Conservation (phyloP, 1,139 yeast genomes). For the Protomyces arabidopsidicola region DNA sequence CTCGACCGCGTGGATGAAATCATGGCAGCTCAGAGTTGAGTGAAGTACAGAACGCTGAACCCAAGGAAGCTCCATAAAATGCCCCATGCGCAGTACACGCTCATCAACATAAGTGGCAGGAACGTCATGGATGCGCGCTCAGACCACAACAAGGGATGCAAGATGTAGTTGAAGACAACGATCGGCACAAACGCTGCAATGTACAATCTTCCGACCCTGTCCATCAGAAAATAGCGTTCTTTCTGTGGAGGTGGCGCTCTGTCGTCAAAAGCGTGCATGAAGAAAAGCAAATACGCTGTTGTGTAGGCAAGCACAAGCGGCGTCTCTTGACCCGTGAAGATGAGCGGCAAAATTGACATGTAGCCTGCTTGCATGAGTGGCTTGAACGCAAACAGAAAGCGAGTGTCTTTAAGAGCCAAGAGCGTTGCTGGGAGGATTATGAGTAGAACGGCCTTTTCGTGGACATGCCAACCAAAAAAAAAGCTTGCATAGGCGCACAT, state of each 20-base stretch:
- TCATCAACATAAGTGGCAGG: constrained; percentile 70
- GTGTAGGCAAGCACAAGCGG: constrained; percentile 73
- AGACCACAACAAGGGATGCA: constrained; percentile 29
- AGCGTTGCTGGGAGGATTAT: constrained; percentile 64
- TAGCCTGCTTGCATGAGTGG: constrained; percentile 78
- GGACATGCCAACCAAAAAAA: constrained; percentile 97
- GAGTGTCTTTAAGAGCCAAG: constrained; percentile 62
- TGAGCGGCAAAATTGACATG: constrained; percentile 79
- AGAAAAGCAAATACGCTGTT: constrained; percentile 77
- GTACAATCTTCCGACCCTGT: constrained; percentile 64
- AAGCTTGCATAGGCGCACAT: constrained; percentile 89
- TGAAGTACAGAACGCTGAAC: constrained; percentile 39
- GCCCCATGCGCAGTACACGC: constrained; percentile 84
- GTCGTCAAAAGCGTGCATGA: constrained; percentile 40
- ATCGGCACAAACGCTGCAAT: constrained; percentile 64
- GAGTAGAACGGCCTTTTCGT: constrained; percentile 87
- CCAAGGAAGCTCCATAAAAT: constrained; percentile 85
- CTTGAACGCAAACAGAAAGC: constrained; percentile 53
- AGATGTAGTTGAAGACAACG: constrained; percentile 41
- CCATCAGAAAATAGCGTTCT: constrained; percentile 51
- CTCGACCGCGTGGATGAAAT: neutral
- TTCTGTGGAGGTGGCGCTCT: constrained; percentile 2
- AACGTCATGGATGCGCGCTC: constrained; percentile 48
- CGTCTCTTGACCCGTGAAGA: constrained; percentile 78
- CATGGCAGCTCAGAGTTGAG: neutral